phyloP scores from a whole-genome alignment of 768 basidiomycete species.

The Tricholoma sp. region DNA sequence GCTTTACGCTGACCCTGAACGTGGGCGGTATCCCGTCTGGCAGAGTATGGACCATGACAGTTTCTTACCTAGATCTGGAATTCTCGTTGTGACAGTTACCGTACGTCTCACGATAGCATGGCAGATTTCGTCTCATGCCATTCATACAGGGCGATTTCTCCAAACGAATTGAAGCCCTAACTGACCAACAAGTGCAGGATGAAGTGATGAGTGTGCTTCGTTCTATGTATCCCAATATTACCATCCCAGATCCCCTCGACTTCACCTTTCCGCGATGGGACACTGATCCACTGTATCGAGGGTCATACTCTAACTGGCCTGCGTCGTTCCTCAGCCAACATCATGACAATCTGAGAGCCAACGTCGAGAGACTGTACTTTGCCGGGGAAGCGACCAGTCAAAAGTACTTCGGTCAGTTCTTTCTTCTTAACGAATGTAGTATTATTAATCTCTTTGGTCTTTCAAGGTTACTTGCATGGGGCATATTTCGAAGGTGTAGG shows the following conservation, averaged over 20 bases:
- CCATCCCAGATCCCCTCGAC: conserved; percentile 50
- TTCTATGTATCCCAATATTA: conserved; percentile 51
- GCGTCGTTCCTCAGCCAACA: conserved; percentile 51
- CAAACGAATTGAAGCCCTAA: conserved; percentile 49
- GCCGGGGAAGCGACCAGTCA: conserved; percentile 58
- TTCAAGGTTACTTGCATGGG: conserved; percentile 49
- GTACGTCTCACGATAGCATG: conserved; percentile 17
- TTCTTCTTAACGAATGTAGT: not conserved
- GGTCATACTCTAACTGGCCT: conserved; percentile 70
- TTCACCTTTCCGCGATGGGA: conserved; percentile 56
- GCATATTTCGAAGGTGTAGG: conserved; percentile 52
- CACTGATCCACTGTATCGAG: conserved; percentile 46
- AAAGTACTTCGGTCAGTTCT: conserved; percentile 49
- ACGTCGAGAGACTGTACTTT: conserved; percentile 52
- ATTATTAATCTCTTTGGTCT: not conserved
- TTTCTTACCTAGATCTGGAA: conserved; percentile 58
- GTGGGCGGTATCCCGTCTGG: conserved; percentile 66
- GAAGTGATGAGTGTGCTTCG: conserved; percentile 57
- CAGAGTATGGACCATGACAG: conserved; percentile 54
- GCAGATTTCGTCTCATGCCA: not conserved
- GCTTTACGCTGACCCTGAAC: conserved; percentile 50
- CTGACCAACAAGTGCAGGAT: conserved; percentile 37
- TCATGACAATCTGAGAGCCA: conserved; percentile 52
- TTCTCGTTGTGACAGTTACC: conserved; percentile 49
- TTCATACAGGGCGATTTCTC: conserved; percentile 52